These are phyloP conservation scores for Poa annua DNA, from an alignment of 176 grass and related monocot genomes.

Conservation along the genomic window DNA sequence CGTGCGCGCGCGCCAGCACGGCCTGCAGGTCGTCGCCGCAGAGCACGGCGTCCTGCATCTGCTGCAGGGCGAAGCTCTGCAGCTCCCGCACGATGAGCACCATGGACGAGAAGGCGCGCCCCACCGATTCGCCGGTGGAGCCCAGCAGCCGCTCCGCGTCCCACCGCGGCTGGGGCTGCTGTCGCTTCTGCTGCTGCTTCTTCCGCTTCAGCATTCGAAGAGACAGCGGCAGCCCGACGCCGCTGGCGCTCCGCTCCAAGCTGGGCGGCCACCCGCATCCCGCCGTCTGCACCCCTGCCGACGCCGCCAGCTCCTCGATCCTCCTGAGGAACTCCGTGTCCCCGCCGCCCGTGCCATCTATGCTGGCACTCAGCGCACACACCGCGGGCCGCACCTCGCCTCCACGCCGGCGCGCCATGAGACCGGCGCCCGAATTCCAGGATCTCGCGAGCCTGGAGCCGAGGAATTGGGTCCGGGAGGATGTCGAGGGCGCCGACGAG, in stretches of 20 bases:
- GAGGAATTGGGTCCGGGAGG: conserved; percentile 45
- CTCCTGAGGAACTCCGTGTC: conserved; percentile 61
- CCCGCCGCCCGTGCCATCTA: conserved; percentile 49
- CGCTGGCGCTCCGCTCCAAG: conserved; percentile 57
- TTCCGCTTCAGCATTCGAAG: conserved; percentile 88
- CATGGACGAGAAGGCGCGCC: conserved; percentile 92
- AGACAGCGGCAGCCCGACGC: conserved; percentile 68
- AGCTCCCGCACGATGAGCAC: conserved; percentile 94
- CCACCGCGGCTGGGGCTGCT: conserved; percentile 40
- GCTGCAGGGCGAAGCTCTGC: conserved; percentile 78
- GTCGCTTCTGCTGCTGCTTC: conserved; percentile 62
- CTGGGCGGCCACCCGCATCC: conserved; percentile 49
- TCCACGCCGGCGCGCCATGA: not conserved
- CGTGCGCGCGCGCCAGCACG: conserved; percentile 62
- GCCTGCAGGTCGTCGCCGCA: conserved; percentile 69
- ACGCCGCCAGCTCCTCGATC: conserved; percentile 64
- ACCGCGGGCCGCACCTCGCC: not conserved
- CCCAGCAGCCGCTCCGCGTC: conserved; percentile 42
- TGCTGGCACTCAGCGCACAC: conserved; percentile 51
- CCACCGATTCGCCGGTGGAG: conserved; percentile 60
- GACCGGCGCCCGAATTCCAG: conserved; percentile 11
- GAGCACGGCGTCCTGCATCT: conserved; percentile 61
- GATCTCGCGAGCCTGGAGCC: conserved; percentile 45
- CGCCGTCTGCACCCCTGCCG: conserved; percentile 17
- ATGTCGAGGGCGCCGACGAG: conserved; percentile 44